These are phyloP conservation scores for Phellinidium pouzarii DNA, from an alignment of 1,284 basidiomycete genomes.

Conservation along the genomic window DNA sequence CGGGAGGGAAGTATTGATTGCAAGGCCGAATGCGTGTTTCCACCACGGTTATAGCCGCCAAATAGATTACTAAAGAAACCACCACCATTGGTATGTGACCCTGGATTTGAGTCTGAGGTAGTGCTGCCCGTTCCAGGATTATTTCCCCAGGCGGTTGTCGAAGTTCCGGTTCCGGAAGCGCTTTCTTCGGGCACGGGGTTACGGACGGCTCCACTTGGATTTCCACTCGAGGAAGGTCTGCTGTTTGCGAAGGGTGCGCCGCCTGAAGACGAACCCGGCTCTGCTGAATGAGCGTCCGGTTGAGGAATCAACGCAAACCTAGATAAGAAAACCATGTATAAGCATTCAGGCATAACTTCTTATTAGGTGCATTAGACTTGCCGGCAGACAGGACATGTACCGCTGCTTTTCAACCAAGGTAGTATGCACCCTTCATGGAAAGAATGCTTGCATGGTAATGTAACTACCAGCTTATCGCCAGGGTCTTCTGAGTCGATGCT, in stretches of 20 bases:
- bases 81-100: neutral
- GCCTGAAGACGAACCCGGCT: conserved; percentile 3
- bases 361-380: conserved; percentile 30
- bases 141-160: too few relatives aligned
- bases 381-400: conserved; percentile 83
- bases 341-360: neutral
- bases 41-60: neutral
- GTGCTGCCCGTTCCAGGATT: neutral
- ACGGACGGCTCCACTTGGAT: neutral
- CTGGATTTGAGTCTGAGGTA: neutral
- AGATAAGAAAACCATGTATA: neutral
- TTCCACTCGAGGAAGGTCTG: neutral
- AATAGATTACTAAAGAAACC: conserved; percentile 6
- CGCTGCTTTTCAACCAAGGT: conserved; percentile 78
- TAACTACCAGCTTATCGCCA: conserved; percentile 61
- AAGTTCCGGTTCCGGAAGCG: neutral
- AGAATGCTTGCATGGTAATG: conserved; percentile 72
- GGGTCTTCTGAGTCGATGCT: conserved; percentile 58
- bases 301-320: conserved; percentile 14
- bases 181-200: neutral
- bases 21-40: neutral
- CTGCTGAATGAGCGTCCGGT: conserved; percentile 8
- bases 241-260: too few relatives aligned
- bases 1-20: neutral
- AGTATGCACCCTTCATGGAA: conserved; percentile 79